A percentile compares a stretch with the other conserved stretches of the same genome.
Conservation (phyloP, 768 basidiomycete genomes). For the Suillus subluteus region DNA sequence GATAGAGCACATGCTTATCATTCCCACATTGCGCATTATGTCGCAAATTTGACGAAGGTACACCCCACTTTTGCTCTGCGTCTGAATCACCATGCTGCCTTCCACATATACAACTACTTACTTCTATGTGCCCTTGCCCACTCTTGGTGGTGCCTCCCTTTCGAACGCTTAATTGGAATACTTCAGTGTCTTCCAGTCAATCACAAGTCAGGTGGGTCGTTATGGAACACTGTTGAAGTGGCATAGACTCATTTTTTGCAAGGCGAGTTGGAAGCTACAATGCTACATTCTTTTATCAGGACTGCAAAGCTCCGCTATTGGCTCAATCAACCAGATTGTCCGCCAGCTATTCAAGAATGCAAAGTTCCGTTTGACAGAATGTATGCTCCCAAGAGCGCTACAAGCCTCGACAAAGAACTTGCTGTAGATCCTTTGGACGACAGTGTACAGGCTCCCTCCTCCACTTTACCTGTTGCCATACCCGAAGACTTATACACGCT, state of each 20-base stretch:
- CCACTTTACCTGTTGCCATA: background rate
- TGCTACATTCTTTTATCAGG: slow-evolving; percentile 19
- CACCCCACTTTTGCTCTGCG: slow-evolving; percentile 18
- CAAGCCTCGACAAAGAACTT: background rate
- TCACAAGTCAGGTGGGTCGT: slow-evolving; percentile 41
- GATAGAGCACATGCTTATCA: slow-evolving; percentile 18
- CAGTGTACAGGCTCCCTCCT: background rate
- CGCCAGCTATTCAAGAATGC: slow-evolving; percentile 18
- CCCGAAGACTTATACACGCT: slow-evolving; percentile 2
- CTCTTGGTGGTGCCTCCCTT: slow-evolving; percentile 35
- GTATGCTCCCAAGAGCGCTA: background rate
- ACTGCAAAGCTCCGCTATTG: slow-evolving; percentile 19
- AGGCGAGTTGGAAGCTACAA: slow-evolving; percentile 18
- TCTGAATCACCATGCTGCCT: slow-evolving; percentile 36
- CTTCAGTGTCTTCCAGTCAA: slow-evolving; percentile 28
- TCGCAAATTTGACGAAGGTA: slow-evolving; percentile 20
- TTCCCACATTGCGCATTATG: slow-evolving; percentile 21
- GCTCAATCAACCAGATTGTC: slow-evolving; percentile 23
- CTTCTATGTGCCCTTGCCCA: slow-evolving; percentile 41
- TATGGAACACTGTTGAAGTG: no score
- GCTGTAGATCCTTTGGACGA: background rate
- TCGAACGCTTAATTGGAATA: slow-evolving; percentile 26
- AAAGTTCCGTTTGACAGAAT: slow-evolving; percentile 23
- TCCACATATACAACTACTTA: slow-evolving; percentile 38
- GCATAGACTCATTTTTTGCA: background rate